Conservation (phyloP, 331 rosid genomes). For the Spiraea crenata region DNA sequence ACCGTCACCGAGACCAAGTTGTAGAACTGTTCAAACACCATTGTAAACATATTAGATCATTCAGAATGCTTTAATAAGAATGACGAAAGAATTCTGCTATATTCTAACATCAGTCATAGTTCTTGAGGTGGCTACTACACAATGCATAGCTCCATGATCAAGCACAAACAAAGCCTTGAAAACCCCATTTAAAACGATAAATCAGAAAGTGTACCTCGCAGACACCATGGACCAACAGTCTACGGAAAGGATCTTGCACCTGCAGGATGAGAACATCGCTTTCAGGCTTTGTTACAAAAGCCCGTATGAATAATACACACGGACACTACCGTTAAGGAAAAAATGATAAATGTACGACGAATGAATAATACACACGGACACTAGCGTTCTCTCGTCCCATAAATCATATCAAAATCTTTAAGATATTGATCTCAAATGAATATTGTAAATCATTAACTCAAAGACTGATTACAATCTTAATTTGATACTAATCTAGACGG, state of each 20-base stretch:
- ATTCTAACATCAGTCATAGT: neutral
- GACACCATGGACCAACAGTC: constrained; percentile 84
- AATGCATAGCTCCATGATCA: neutral
- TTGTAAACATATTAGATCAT: constrained; percentile 6
- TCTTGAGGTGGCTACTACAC: constrained; percentile 2
- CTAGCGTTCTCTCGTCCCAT: no score
- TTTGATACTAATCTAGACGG: no score
- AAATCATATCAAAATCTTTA: no score
- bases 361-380: no score
- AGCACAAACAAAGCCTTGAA: neutral
- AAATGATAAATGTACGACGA: no score
- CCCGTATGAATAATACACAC: no score
- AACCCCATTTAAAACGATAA: neutral
- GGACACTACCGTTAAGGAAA: no score
- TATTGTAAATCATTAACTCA: no score
- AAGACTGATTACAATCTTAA: no score
- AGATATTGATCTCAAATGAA: no score
- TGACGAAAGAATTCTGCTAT: neutral
- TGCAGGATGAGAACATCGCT: constrained; percentile 50
- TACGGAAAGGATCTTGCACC: constrained; percentile 75
- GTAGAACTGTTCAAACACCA: constrained; percentile 68
- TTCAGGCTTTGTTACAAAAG: constrained; percentile 45
- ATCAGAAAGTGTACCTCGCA: constrained; percentile 66
- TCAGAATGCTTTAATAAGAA: neutral
- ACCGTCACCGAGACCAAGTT: constrained; percentile 70